Evolutionary conservation across 495 filamentous ascomycete species (phyloP).

Genomic region (Hypoxylon subgilvum): DNA sequence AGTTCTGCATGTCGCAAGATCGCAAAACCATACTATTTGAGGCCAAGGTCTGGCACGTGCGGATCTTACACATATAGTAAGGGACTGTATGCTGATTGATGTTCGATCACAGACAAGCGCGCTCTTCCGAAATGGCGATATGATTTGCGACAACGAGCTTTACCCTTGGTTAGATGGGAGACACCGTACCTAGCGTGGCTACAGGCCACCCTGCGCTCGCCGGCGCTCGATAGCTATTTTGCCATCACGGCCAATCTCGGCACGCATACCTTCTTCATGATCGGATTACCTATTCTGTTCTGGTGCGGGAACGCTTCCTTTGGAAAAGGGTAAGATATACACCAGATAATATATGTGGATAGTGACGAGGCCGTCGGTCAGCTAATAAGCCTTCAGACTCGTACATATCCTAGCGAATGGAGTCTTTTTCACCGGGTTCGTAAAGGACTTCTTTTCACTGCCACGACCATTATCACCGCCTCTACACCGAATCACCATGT

Average conservation of each 20-base stretch:
- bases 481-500: slow-evolving; percentile 94
- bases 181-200: slow-evolving; percentile 89
- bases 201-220: slow-evolving; percentile 78
- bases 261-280: slow-evolving; percentile 99
- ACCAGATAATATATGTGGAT: background rate
- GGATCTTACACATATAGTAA: slow-evolving; percentile 5
- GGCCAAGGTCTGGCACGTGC: slow-evolving; percentile 7
- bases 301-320: slow-evolving; percentile 87
- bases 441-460: slow-evolving; percentile 95
- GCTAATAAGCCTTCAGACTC: slow-evolving; percentile 61
- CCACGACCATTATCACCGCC: slow-evolving; percentile 93
- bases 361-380: background rate
- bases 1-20: background rate
- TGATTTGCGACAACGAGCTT: slow-evolving; percentile 74
- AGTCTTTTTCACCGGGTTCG: slow-evolving; percentile 90
- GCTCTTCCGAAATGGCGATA: slow-evolving; percentile 90
- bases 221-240: slow-evolving; percentile 90
- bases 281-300: slow-evolving; percentile 88
- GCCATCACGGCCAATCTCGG: slow-evolving; percentile 95
- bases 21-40: background rate
- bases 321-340: slow-evolving; percentile 74
- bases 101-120: slow-evolving; percentile 69
- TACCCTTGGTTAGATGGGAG: slow-evolving; percentile 91
- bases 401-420: slow-evolving; percentile 86
- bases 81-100: slow-evolving; percentile 14